Conservation (phyloP, 306 rosid genomes). For the Clitoria ternatea region DNA sequence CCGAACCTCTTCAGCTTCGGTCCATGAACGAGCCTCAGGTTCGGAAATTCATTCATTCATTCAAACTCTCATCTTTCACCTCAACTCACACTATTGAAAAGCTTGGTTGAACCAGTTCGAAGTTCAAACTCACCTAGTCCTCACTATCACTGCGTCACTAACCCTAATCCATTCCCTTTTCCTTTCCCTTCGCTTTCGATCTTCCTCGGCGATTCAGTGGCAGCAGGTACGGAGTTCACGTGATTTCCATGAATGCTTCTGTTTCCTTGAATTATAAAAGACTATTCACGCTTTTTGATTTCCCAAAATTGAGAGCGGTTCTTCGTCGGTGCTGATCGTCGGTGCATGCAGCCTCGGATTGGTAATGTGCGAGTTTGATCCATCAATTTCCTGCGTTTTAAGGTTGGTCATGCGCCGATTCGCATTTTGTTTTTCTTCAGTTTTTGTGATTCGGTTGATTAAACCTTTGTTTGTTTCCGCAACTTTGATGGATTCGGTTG, state of each 20-base stretch:
- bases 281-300: slow-evolving; percentile 10
- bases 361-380: slow-evolving; percentile 60
- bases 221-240: slow-evolving; percentile 6
- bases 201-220: slow-evolving; percentile 14
- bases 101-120: slow-evolving; percentile 25
- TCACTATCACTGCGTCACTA: slow-evolving; percentile 2
- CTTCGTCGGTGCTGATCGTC: slow-evolving; percentile 37
- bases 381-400: slow-evolving; percentile 29
- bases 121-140: not conserved
- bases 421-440: slow-evolving; percentile 16
- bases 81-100: not conserved
- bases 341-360: slow-evolving; percentile 23
- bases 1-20: slow-evolving; percentile 27
- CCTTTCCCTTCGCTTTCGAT: not conserved
- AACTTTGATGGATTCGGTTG: not conserved
- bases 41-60: slow-evolving; percentile 12
- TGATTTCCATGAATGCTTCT: not conserved
- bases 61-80: slow-evolving; percentile 22
- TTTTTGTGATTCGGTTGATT: not conserved
- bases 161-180: slow-evolving; percentile 11
- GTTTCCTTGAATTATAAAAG: not conserved
- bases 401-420: slow-evolving; percentile 35
- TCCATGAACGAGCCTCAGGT: slow-evolving; percentile 31
- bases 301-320: slow-evolving; percentile 24
- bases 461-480: not conserved